Conservation (phyloP, 306 rosid species). For the Aeschynomene evenia region DNA sequence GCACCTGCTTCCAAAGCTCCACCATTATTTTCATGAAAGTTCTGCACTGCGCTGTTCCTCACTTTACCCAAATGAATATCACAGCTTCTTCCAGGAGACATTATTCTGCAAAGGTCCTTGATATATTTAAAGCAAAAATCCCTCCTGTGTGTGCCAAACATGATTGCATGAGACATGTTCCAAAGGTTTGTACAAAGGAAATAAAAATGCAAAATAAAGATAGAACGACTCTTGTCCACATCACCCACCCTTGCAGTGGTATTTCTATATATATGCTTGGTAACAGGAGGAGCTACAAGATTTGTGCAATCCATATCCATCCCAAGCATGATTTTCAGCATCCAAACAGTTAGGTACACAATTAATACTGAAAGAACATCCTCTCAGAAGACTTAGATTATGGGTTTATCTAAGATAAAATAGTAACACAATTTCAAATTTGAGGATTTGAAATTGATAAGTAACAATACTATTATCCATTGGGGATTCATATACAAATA, state of each 20-base stretch:
- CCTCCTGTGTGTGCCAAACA: background rate
- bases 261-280: background rate
- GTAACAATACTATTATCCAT: too few species aligned
- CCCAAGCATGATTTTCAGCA: background rate
- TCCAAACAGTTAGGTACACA: background rate
- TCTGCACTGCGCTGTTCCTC: constrained; percentile 21
- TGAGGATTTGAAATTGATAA: too few species aligned
- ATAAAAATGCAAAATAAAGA: background rate
- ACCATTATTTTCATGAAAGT: constrained; percentile 2
- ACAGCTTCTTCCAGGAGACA: background rate
- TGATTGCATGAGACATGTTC: constrained; percentile 1
- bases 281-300: background rate
- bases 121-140: background rate
- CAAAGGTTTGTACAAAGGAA: background rate
- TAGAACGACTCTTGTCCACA: background rate
- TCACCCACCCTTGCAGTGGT: background rate
- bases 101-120: constrained; percentile 1
- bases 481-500: too few species aligned
- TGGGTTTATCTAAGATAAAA: background rate
- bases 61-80: background rate
- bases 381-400: background rate
- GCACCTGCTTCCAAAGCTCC: constrained; percentile 32
- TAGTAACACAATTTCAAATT: background rate
- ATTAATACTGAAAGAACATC: background rate
- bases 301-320: background rate